Conservation (phyloP, 2,329 filamentous ascomycete genomes). For the Scedosporium minutisporum region DNA sequence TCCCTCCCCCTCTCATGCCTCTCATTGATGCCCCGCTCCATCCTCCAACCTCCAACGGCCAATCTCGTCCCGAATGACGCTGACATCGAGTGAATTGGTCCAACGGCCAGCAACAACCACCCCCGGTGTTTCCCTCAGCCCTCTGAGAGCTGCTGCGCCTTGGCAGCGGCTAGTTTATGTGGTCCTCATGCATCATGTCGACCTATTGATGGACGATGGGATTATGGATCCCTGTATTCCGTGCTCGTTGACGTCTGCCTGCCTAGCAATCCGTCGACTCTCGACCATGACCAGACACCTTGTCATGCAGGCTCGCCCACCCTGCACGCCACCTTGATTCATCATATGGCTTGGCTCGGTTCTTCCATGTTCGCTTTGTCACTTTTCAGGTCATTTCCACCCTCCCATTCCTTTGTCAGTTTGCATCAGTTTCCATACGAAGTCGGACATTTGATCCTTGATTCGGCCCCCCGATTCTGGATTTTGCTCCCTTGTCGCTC, state of each 20-base stretch:
- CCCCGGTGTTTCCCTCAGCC: background rate
- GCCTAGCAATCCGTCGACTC: background rate
- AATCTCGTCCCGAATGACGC: no score
- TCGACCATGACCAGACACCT: background rate
- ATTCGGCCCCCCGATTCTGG: no score
- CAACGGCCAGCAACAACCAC: background rate
- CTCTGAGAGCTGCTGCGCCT: background rate
- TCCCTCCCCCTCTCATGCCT: no score
- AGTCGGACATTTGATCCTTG: no score
- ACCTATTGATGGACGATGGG: background rate
- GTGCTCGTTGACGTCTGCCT: background rate
- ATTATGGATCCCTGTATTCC: background rate
- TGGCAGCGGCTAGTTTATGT: background rate
- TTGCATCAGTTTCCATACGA: no score
- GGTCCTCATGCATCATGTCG: background rate
- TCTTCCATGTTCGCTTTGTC: conserved; percentile 19
- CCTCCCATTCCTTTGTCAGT: conserved; percentile 2
- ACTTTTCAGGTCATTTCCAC: conserved; percentile 18
- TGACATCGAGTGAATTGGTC: background rate
- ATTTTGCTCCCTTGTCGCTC: no score
- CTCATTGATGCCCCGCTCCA: no score
- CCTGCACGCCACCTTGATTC: background rate
- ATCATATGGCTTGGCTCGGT: conserved; percentile 15
- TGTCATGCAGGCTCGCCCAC: background rate
- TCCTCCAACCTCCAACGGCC: no score